phyloP scores from a whole-genome alignment of 2,329 filamentous ascomycete genomes.

The Alternaria tenuissima region DNA sequence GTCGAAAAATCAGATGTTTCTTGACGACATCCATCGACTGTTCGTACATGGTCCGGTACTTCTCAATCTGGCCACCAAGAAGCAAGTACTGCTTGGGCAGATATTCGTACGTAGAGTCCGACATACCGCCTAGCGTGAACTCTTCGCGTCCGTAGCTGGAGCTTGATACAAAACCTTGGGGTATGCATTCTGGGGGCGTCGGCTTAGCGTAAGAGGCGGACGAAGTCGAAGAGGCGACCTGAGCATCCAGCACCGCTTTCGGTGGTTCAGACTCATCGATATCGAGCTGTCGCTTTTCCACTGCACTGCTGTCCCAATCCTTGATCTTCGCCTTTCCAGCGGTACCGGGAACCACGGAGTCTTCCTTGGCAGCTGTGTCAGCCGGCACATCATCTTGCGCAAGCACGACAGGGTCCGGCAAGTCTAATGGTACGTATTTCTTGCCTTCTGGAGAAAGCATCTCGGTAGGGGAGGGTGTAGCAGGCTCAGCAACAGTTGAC shows the following conservation, averaged over 20 bases:
- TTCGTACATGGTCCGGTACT: conserved; percentile 67
- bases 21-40: conserved; percentile 55
- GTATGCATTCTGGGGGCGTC: conserved; percentile 40
- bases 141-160: conserved; percentile 57
- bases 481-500: conserved; percentile 4
- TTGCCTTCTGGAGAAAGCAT: conserved; percentile 39
- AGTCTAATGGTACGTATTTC: conserved; percentile 43
- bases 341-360: conserved; percentile 14
- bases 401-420: conserved; percentile 42
- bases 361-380: background rate
- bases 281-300: conserved; percentile 36
- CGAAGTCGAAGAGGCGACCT: conserved; percentile 9
- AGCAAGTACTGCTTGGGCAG: conserved; percentile 59
- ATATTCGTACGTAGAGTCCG: conserved; percentile 54
- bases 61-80: conserved; percentile 56
- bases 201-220: conserved; percentile 19
- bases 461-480: conserved; percentile 24
- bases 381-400: conserved; percentile 27
- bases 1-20: conserved; percentile 59
- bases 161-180: conserved; percentile 64
- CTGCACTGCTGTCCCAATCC: conserved; percentile 29
- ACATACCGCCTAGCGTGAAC: conserved; percentile 52
- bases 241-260: conserved; percentile 9
- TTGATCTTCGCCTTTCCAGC: conserved; percentile 28
- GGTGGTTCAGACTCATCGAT: conserved; percentile 26